Base-by-base conservation (phyloP, 2,329 filamentous ascomycete genomes). In the Pseudohalonectria lignicola region DNA sequence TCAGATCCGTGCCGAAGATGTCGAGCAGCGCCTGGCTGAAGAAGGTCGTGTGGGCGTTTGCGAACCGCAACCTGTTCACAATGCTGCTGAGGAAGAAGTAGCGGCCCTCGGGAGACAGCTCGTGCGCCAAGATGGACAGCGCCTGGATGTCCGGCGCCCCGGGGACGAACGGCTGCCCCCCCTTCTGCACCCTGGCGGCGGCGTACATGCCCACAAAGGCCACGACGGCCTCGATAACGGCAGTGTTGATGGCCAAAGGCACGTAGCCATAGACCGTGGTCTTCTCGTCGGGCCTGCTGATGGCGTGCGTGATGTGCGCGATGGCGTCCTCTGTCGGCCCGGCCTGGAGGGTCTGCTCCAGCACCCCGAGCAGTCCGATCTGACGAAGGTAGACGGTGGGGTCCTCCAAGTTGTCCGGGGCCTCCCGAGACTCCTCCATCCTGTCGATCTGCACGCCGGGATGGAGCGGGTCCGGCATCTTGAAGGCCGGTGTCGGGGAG, bases 31-130 rank as follows among this genome's bases (percentile, higher is more conserved):
- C 74, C 51, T 87, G 85, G 54, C 80, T 88, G 63, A 94, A 98
- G 63, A 92, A 98, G 53, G 88, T 82, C 11, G 92, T 98, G 53
- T 93, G 79, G 35, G 79, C 79, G 53, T 87, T 94, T 10, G 88
- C 86, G 56, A 82, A 94, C 43, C 92, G 83, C 35, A 98, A 74
- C 61, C 96, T 88, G 58, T 96, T 94, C 41, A 86, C 74, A 54
- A 98, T 86, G 47, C 84, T 85, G 48, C 74, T 79, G 41, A 96
- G 62, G 41, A 98, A 67, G 55, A 86, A 84, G 63, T 94, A 94
- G 39, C 88, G 80, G 17, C 79, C 78, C 58, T 93, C 86, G 1
- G 84, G 74, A 29, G 74, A 69, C 29, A 93, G 67, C 43, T 83
- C 82, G 49, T 82, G 80, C 9, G 85, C 74, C 21, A 98, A 69